Evolutionary conservation across 2,329 filamentous ascomycete species (phyloP).

Genomic region (Daldinia eschscholtzii): DNA sequence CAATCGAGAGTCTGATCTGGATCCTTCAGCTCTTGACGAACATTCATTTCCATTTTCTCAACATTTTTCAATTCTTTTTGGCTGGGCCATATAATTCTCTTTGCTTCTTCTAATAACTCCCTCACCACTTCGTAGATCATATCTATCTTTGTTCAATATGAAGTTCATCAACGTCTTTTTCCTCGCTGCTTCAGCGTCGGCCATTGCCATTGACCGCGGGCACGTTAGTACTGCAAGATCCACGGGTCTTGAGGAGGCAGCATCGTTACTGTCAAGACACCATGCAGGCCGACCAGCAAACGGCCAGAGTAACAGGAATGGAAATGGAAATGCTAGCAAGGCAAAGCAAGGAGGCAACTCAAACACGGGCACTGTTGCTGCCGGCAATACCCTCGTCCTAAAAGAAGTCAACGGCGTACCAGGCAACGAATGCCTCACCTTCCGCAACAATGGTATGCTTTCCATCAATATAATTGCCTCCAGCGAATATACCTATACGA

Average conservation of each 20-base stretch:
- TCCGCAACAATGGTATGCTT: conserved; percentile 7
- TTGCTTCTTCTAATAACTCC: background rate
- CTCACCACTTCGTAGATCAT: background rate
- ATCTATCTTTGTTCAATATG: background rate
- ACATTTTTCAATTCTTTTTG: background rate
- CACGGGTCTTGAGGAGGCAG: background rate
- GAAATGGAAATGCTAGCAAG: background rate
- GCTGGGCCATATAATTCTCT: background rate
- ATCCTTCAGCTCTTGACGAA: conserved; percentile 3
- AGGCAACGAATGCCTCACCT: conserved; percentile 2
- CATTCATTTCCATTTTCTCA: background rate
- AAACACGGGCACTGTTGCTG: background rate
- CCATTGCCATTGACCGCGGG: conserved; percentile 5
- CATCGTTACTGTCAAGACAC: background rate
- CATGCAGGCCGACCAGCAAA: background rate
- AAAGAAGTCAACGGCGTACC: conserved; percentile 9
- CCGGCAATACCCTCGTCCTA: conserved; percentile 3
- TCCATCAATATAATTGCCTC: background rate
- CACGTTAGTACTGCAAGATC: background rate
- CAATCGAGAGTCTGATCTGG: background rate
- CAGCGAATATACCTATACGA: background rate
- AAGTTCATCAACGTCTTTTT: conserved; percentile 8
- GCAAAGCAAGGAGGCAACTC: background rate
- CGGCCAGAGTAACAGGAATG: background rate
- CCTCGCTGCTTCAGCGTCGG: background rate